A percentile compares a stretch with the other conserved stretches of the same genome.
Conservation (phyloP, 768 basidiomycete genomes). For the Lentinula aciculospora region DNA sequence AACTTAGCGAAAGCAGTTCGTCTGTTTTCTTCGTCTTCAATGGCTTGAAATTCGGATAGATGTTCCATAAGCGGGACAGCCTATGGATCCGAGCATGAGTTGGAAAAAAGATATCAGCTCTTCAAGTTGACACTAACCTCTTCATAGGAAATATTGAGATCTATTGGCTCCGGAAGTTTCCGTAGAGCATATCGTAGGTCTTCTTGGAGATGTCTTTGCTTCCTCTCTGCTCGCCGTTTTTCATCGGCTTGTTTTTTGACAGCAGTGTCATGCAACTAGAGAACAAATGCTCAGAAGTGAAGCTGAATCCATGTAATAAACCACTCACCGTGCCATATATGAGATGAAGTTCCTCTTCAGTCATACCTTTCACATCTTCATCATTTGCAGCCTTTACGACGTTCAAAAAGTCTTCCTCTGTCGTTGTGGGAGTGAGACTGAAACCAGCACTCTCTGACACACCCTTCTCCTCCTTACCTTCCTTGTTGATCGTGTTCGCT, state of each 20-base stretch:
- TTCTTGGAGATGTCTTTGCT: slow-evolving; percentile 84
- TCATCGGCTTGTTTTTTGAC: slow-evolving; percentile 80
- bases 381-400: slow-evolving; percentile 54
- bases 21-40: slow-evolving; percentile 84
- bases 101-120: not conserved
- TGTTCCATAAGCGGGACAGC: slow-evolving; percentile 72
- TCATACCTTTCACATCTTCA: slow-evolving; percentile 40
- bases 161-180: slow-evolving; percentile 79
- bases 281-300: not conserved
- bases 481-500: slow-evolving; percentile 24
- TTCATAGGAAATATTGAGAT: slow-evolving; percentile 72
- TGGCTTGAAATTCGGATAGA: slow-evolving; percentile 78
- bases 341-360: slow-evolving; percentile 44
- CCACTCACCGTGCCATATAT: slow-evolving; percentile 60
- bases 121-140: slow-evolving; percentile 46
- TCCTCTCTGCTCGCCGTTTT: slow-evolving; percentile 78
- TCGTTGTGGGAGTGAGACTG: slow-evolving; percentile 49
- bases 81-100: slow-evolving; percentile 28
- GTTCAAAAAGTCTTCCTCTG: slow-evolving; percentile 55
- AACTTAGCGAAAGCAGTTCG: slow-evolving; percentile 83
- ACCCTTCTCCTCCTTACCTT: slow-evolving; percentile 13
- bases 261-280: slow-evolving; percentile 67
- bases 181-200: slow-evolving; percentile 94
- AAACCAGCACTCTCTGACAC: slow-evolving; percentile 21
- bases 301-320: not conserved